Percentiles rank a stretch among this genome's conserved stretches.
Conservation (phyloP, 371 early-diverging fungal genomes). For the Rhizopus microsporus region DNA sequence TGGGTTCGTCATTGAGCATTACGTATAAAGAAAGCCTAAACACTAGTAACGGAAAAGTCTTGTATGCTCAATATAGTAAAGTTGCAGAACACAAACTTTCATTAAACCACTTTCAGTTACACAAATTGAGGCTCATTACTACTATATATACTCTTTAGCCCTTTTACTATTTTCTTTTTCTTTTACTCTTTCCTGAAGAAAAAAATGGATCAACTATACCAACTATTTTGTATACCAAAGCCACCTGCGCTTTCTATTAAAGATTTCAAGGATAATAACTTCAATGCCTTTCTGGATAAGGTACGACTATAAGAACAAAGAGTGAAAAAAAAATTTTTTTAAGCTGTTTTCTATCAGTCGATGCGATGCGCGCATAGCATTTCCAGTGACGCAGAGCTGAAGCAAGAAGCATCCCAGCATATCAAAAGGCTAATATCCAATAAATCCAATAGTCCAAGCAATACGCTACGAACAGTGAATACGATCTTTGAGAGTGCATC, state of each 20-base stretch:
- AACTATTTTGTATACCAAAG: slow-evolving; percentile 24
- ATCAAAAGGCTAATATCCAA: slow-evolving; percentile 21
- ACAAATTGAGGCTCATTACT: background rate
- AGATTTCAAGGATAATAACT: slow-evolving; percentile 21
- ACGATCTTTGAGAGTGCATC: slow-evolving; percentile 37
- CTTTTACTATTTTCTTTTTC: background rate
- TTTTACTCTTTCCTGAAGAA: background rate
- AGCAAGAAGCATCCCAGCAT: slow-evolving; percentile 22
- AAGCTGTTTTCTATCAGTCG: slow-evolving; percentile 9
- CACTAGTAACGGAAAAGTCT: no score
- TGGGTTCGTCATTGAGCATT: no score
- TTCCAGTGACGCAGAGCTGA: slow-evolving; percentile 18
- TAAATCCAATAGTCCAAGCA: slow-evolving; percentile 36
- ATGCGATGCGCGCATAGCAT: slow-evolving; percentile 25
- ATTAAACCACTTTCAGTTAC: background rate
- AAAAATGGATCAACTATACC: slow-evolving; percentile 22
- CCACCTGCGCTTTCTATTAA: slow-evolving; percentile 12
- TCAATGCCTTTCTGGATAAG: slow-evolving; percentile 25
- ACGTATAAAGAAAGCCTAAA: no score
- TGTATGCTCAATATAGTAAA: no score
- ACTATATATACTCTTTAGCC: background rate
- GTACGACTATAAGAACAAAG: slow-evolving; percentile 13
- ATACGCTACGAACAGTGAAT: slow-evolving; percentile 33
- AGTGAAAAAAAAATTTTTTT: background rate
- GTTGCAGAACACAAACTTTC: no score